A percentile compares a stretch with the other conserved stretches of the same genome.
phyloP scores from a whole-genome alignment of 805 yeast genomes.

The Metschnikowia borealis region DNA sequence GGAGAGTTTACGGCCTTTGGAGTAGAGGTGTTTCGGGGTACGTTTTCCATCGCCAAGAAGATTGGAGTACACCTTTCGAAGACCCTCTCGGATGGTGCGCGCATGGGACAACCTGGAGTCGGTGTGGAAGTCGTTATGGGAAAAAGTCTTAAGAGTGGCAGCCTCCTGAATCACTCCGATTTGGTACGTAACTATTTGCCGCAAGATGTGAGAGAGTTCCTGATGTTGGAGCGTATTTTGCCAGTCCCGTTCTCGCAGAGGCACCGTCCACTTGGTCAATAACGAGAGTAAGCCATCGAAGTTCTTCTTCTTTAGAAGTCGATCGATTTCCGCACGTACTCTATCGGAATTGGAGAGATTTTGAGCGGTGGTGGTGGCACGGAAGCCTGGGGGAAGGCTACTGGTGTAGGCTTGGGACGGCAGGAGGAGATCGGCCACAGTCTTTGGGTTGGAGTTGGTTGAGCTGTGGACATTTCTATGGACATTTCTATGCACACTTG shows the following conservation, averaged over 20 bases:
- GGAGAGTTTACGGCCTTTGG: neutral
- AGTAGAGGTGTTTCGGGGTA: constrained; percentile 8
- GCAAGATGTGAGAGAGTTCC: constrained; percentile 14
- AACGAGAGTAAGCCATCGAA: constrained; percentile 9
- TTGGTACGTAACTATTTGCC: constrained; percentile 12
- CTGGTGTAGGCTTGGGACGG: neutral
- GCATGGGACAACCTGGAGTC: constrained; percentile 7
- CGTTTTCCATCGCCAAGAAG: constrained; percentile 7
- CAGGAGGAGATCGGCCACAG: constrained; percentile 1
- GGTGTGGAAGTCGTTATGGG: neutral
- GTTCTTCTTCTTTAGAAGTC: constrained; percentile 7
- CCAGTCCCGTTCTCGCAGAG: constrained; percentile 9
- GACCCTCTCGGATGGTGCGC: constrained; percentile 11
- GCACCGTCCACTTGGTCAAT: constrained; percentile 11
- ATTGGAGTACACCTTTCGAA: constrained; percentile 15
- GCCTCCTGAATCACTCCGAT: constrained; percentile 9
- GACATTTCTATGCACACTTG: neutral
- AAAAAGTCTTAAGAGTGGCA: constrained; percentile 6
- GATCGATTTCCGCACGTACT: constrained; percentile 8
- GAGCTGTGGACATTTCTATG: neutral
- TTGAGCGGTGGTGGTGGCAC: neutral
- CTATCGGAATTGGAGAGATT: neutral
- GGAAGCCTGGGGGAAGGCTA: neutral
- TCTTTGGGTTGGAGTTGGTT: neutral
- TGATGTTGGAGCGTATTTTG: constrained; percentile 7